Evolutionary conservation across 2,329 filamentous ascomycete genomes (phyloP).

Genomic region (Penicillium sp.): DNA sequence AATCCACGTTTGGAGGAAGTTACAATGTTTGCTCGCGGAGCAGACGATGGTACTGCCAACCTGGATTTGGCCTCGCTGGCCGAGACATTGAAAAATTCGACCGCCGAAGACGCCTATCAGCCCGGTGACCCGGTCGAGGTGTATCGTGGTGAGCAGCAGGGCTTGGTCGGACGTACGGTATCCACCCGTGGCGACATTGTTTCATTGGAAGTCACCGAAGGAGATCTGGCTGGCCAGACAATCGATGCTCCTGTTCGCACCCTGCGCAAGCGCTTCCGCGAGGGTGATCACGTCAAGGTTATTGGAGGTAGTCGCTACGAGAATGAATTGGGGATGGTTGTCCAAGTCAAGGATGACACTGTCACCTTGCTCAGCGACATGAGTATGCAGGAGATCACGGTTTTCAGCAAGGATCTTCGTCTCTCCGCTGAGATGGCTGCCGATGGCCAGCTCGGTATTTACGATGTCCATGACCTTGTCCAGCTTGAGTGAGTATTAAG

Average conservation of each 20-base stretch:
- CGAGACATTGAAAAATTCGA: constrained; percentile 83
- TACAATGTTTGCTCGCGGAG: constrained; percentile 86
- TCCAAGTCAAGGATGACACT: constrained; percentile 87
- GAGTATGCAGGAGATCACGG: constrained; percentile 89
- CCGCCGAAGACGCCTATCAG: constrained; percentile 80
- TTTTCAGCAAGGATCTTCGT: constrained; percentile 95
- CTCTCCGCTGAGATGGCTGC: constrained; percentile 92
- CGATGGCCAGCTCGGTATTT: constrained; percentile 80
- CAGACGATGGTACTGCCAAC: constrained; percentile 90
- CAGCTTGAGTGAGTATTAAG: constrained; percentile 72
- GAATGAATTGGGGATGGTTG: constrained; percentile 96
- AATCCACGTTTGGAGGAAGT: constrained; percentile 94
- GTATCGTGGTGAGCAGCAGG: constrained; percentile 92
- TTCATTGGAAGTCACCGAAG: constrained; percentile 81
- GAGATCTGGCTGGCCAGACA: constrained; percentile 76
- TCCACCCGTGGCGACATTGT: constrained; percentile 92
- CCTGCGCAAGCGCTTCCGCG: constrained; percentile 86
- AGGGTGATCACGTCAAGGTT: constrained; percentile 98
- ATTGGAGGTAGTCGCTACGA: constrained; percentile 93
- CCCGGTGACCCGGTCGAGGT: constrained; percentile 97
- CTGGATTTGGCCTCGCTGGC: constrained; percentile 90
- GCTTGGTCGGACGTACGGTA: constrained; percentile 81
- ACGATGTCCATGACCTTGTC: constrained; percentile 88
- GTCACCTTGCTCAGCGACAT: constrained; percentile 94
- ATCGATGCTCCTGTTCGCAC: constrained; percentile 94